Conservation (phyloP, 2,329 filamentous ascomycete species). For the Neodidymelliopsis sp. region DNA sequence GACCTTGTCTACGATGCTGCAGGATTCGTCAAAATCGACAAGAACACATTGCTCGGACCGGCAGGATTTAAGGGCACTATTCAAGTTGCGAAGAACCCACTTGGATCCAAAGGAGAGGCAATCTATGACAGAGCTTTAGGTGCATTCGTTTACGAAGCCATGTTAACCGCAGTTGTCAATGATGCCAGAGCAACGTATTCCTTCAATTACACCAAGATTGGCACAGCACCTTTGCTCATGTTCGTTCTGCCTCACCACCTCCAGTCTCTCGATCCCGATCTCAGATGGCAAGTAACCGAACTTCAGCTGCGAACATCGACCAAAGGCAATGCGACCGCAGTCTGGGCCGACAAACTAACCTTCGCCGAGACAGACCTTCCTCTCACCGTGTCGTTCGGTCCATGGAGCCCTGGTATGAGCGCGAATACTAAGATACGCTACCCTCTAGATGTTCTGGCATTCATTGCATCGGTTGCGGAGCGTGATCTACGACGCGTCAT, state of each 20-base stretch:
- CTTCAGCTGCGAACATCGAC: slow-evolving; percentile 79
- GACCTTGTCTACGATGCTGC: slow-evolving; percentile 65
- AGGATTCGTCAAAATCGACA: slow-evolving; percentile 68
- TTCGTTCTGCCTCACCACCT: slow-evolving; percentile 89
- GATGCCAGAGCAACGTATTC: slow-evolving; percentile 70
- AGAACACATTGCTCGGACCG: slow-evolving; percentile 69
- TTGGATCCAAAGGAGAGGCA: slow-evolving; percentile 64
- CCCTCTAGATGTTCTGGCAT: slow-evolving; percentile 62
- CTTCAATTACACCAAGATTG: slow-evolving; percentile 76
- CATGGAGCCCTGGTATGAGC: slow-evolving; percentile 69
- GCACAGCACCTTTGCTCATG: slow-evolving; percentile 75
- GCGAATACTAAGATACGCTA: slow-evolving; percentile 37
- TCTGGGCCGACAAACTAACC: slow-evolving; percentile 66
- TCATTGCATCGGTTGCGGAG: slow-evolving; percentile 69
- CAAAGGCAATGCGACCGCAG: slow-evolving; percentile 79
- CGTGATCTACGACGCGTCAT: slow-evolving; percentile 81
- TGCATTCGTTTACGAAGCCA: slow-evolving; percentile 72
- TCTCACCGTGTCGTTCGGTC: slow-evolving; percentile 75
- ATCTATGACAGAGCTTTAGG: slow-evolving; percentile 80
- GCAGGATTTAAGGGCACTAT: slow-evolving; percentile 77
- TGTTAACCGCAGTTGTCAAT: slow-evolving; percentile 68
- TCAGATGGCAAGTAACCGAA: slow-evolving; percentile 57
- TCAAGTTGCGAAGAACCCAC: slow-evolving; percentile 81
- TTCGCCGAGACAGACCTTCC: slow-evolving; percentile 80
- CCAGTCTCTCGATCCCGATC: slow-evolving; percentile 71